phyloP scores from a whole-genome alignment of 2,329 filamentous ascomycete genomes.

The Chaetomiaceae sp. region DNA sequence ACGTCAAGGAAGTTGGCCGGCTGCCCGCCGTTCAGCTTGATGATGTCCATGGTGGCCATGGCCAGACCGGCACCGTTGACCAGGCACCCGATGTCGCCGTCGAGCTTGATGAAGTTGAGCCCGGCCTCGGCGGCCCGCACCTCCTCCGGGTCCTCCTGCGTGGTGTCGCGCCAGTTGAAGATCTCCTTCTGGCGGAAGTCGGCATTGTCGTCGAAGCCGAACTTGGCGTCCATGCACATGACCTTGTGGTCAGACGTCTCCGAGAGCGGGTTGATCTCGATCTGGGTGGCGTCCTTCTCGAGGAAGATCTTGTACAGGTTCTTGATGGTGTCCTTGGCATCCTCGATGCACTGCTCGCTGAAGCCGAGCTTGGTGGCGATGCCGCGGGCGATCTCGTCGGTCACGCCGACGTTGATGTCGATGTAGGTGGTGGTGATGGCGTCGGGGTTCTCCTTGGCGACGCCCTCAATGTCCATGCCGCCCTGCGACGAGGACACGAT shows the following conservation, averaged over 20 bases:
- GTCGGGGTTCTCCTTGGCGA: constrained; percentile 95
- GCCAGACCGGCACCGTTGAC: constrained; percentile 98
- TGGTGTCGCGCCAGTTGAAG: constrained; percentile 88
- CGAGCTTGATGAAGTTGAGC: constrained; percentile 99
- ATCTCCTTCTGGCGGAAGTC: constrained; percentile 97
- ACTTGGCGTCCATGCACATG: constrained; percentile 98
- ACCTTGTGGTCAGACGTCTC: constrained; percentile 99
- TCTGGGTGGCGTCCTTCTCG: constrained; percentile 98
- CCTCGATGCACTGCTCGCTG: constrained; percentile 94
- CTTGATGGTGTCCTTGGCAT: constrained; percentile 93
- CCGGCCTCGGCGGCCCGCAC: constrained; percentile 92
- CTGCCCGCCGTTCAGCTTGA: constrained; percentile 95
- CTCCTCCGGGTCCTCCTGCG: constrained; percentile 95
- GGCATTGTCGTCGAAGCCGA: constrained; percentile 98
- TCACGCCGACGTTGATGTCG: constrained; percentile 91
- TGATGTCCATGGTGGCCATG: constrained; percentile 99
- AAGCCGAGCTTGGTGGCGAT: constrained; percentile 93
- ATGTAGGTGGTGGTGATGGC: constrained; percentile 93
- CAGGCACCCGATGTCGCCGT: constrained; percentile 97
- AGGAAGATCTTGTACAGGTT: constrained; percentile 99
- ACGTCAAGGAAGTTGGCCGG: constrained; percentile 99
- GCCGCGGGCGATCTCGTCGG: constrained; percentile 85
- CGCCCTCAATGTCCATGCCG: constrained; percentile 98
- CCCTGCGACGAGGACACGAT: constrained; percentile 98
- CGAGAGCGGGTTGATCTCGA: constrained; percentile 98